Conservation (phyloP, 2,329 filamentous ascomycete species). For the Neofusicoccum kwambonambiense region DNA sequence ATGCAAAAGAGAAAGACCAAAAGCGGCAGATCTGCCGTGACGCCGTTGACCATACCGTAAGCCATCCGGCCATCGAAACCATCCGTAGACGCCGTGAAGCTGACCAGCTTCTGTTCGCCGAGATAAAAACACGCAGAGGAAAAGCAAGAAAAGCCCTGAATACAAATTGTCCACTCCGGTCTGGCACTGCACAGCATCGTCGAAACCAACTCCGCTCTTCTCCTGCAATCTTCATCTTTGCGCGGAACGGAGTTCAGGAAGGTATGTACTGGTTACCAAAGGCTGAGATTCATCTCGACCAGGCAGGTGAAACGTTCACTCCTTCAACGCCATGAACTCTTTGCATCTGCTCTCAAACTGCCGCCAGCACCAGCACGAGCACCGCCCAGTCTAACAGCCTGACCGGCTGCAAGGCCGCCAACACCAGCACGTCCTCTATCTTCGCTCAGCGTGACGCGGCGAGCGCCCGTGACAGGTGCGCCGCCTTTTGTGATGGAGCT, state of each 20-base stretch:
- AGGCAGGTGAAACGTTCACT: background rate
- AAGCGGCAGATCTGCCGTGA: background rate
- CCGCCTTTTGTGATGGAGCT: slow-evolving; percentile 58
- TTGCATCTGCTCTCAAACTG: slow-evolving; percentile 17
- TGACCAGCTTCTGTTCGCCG: background rate
- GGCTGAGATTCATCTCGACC: no score
- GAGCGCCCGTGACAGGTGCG: slow-evolving; percentile 43
- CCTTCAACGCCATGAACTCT: slow-evolving; percentile 20
- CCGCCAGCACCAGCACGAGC: slow-evolving; percentile 16
- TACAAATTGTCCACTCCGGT: background rate
- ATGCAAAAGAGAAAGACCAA: background rate
- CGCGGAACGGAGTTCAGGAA: no score
- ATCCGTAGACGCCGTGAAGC: background rate
- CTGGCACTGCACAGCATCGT: background rate
- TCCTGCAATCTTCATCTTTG: background rate
- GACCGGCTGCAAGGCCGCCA: slow-evolving; percentile 30
- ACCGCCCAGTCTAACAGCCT: slow-evolving; percentile 26
- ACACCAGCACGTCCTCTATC: slow-evolving; percentile 27
- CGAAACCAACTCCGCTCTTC: background rate
- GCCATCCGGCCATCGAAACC: background rate
- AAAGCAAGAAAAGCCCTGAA: background rate
- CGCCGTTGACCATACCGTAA: background rate
- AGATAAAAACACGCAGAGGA: background rate
- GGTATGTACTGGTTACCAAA: no score
- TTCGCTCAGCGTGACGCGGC: slow-evolving; percentile 35